Evolutionary conservation across 768 basidiomycete species (phyloP).

Genomic region (Tylopilus sp.): DNA sequence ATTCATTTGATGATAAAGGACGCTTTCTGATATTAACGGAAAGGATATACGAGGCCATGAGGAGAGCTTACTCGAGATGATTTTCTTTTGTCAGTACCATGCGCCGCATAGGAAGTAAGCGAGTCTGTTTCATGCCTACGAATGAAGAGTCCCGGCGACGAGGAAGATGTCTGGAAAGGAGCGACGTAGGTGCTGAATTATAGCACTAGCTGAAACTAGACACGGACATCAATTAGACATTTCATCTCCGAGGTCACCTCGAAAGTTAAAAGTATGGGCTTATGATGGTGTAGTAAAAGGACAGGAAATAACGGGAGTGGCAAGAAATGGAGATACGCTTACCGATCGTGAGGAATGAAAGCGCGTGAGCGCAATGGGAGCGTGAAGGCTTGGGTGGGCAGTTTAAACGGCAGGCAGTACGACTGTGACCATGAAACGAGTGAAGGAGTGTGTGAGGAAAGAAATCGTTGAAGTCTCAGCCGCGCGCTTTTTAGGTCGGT

Average conservation of each 20-base stretch:
- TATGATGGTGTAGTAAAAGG: constrained; percentile 5
- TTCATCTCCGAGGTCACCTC: constrained; percentile 17
- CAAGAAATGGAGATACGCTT: constrained; percentile 9
- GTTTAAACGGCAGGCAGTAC: constrained; percentile 2
- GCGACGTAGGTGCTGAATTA: constrained; percentile 5
- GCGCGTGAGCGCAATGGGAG: constrained; percentile 2
- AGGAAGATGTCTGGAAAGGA: constrained; percentile 12
- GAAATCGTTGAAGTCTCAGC: constrained; percentile 3
- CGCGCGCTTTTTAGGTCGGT: constrained; percentile 15
- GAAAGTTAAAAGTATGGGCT: neutral
- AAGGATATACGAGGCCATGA: neutral
- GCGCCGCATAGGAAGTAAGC: constrained; percentile 24
- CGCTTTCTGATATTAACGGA: constrained; percentile 19
- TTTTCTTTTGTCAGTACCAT: constrained; percentile 18
- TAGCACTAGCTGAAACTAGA: constrained; percentile 13
- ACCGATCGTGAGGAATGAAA: constrained; percentile 24
- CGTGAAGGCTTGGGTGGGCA: neutral
- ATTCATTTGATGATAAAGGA: constrained; percentile 33
- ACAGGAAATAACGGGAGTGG: constrained; percentile 5
- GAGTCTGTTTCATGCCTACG: constrained; percentile 18
- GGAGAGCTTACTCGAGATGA: constrained; percentile 27
- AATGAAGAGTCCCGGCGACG: constrained; percentile 10
- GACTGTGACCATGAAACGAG: constrained; percentile 19
- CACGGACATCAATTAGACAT: constrained; percentile 17
- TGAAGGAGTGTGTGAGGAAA: constrained; percentile 1